These are phyloP conservation scores for Cystobasidium tubakii DNA, from an alignment of 768 basidiomycete genomes.

Conservation along the genomic window DNA sequence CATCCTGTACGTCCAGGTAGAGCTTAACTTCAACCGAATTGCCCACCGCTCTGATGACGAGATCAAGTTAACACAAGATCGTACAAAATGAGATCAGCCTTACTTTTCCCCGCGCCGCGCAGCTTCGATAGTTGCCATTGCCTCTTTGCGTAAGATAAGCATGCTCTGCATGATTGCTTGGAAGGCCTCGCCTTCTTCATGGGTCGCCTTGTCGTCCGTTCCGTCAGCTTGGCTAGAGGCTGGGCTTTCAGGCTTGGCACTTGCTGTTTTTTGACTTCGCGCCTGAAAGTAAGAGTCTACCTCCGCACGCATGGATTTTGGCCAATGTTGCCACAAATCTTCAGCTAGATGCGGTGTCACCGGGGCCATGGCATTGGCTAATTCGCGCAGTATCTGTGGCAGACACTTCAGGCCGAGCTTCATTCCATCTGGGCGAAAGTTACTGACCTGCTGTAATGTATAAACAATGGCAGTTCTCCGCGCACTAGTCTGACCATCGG, in stretches of 20 bases:
- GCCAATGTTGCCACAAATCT: slow-evolving; percentile 57
- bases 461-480: slow-evolving; percentile 64
- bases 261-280: not conserved
- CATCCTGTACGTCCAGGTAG: slow-evolving; percentile 51
- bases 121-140: not conserved
- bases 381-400: slow-evolving; percentile 14
- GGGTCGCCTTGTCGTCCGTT: no score
- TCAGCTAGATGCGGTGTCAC: slow-evolving; percentile 85
- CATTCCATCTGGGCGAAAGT: no score
- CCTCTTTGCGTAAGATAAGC: slow-evolving; percentile 1
- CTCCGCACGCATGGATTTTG: slow-evolving; percentile 36
- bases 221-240: not conserved
- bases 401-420: not conserved
- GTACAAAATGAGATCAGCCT: no score
- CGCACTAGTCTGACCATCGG: slow-evolving; percentile 55
- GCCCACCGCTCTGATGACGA: slow-evolving; percentile 61
- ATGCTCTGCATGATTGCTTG: not conserved
- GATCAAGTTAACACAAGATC: not conserved
- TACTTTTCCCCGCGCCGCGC: not conserved
- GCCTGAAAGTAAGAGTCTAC: not conserved
- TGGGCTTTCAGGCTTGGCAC: not conserved
- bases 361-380: slow-evolving; percentile 70
- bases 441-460: slow-evolving; percentile 63
- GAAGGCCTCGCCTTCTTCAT: not conserved
- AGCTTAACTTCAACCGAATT: slow-evolving; percentile 73